Base-by-base conservation (phyloP, 805 yeast species). In the Lipomyces orientalis region DNA sequence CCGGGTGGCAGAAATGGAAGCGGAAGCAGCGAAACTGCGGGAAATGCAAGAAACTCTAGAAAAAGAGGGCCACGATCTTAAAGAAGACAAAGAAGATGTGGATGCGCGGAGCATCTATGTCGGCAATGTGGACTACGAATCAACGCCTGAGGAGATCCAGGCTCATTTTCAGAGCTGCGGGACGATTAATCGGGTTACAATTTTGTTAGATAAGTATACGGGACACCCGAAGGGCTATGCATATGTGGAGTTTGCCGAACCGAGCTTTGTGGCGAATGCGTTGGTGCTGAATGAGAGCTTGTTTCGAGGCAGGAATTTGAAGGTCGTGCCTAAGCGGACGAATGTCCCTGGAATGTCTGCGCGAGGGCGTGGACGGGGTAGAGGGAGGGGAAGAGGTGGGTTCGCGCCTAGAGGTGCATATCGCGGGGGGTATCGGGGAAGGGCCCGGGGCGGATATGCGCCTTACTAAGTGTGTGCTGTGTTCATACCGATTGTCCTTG, bases 171-270 rank as follows among this genome's bases (percentile, higher is more conserved):
- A 86, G 63, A 76, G 84, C 2, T 87, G 87, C 58, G 97, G 97
- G 0, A 83, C 86, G 6, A 90, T 92, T 63, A 88, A 90, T 75
- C 84, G 97, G 73, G 92, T 91, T 43, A 91, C 95, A 2, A 91
- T 92, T 58, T 79, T 89, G 77, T 81, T 85, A 65, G 90, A 91
- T 79, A 89, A 88, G 77, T 78, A 80, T 73, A 87, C 95, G 0
- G 96, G 97, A 6, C 88, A 85, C 70, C 95, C 97, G 56, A 89
- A 89, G 78, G 97, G 97, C 25, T 72, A 67, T 79, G 97, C 97
- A 1, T 92, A 91, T 77, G 84, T 92, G 69, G 97, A 92, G 77
- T 92, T 91, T 75, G 84, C 87, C n/a, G 90, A 85, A 74, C 84
- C 86, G 12, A 82, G 83, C n/a, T 82, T 84, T 12, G 93, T 90